A percentile compares a stretch with the other conserved stretches of the same genome.
phyloP scores from a whole-genome alignment of 768 basidiomycete species.

The Leccinum variicolor region DNA sequence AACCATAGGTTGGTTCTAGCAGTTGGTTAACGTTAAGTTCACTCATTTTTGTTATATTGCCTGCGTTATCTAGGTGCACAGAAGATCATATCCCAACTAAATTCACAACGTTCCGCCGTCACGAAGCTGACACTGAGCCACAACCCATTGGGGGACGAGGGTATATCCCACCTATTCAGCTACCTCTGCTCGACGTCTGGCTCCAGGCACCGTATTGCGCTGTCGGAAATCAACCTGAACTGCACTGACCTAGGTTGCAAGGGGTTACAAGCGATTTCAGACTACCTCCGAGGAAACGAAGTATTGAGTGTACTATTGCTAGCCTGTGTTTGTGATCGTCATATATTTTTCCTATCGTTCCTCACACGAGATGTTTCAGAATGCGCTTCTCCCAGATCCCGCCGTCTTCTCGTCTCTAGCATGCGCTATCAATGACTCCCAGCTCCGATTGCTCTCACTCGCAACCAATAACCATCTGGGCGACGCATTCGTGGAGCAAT shows the following conservation, averaged over 20 bases:
- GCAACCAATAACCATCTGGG: slow-evolving; percentile 46
- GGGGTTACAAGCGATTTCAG: slow-evolving; percentile 49
- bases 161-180: slow-evolving; percentile 49
- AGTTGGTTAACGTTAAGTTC: too few relatives aligned
- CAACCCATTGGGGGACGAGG: slow-evolving; percentile 57
- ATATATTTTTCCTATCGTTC: background rate
- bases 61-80: slow-evolving; percentile 46
- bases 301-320: slow-evolving; percentile 46
- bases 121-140: slow-evolving; percentile 52
- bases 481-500: slow-evolving; percentile 46
- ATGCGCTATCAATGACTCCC: slow-evolving; percentile 51
- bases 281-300: slow-evolving; percentile 48
- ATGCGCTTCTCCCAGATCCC: slow-evolving; percentile 38
- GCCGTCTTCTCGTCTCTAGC: slow-evolving; percentile 39
- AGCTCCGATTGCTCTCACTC: slow-evolving; percentile 47
- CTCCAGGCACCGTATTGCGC: slow-evolving; percentile 35
- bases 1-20: slow-evolving; percentile 14
- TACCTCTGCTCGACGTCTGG: slow-evolving; percentile 52
- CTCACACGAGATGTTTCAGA: slow-evolving; percentile 32
- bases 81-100: slow-evolving; percentile 46
- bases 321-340: slow-evolving; percentile 45
- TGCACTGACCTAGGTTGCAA: slow-evolving; percentile 50
- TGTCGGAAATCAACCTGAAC: slow-evolving; percentile 57
- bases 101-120: slow-evolving; percentile 38
- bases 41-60: slow-evolving; percentile 2